Percentiles rank a stretch among this genome's conserved stretches.
phyloP scores from a whole-genome alignment of 2,329 filamentous ascomycete genomes.

The Beauveria sp. region DNA sequence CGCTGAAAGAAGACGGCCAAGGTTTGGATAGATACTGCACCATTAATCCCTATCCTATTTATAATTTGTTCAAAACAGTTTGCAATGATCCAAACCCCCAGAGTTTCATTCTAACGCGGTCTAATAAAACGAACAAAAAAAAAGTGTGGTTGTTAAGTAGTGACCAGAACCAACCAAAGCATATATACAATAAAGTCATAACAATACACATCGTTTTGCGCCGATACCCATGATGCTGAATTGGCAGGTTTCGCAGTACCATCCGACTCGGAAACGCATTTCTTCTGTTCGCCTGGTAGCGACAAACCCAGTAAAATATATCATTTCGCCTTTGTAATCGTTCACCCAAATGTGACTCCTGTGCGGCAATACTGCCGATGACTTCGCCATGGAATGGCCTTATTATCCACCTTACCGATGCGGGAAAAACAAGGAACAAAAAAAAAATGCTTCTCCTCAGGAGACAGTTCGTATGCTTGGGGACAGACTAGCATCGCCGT shows the following conservation, averaged over 20 bases:
- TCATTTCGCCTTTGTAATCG: conserved; percentile 9
- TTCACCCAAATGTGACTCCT: conserved; percentile 4
- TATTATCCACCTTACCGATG: neutral
- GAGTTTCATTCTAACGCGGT: conserved; percentile 6
- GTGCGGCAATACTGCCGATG: neutral
- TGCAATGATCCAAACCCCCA: neutral
- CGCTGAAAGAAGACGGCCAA: neutral
- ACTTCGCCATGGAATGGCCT: neutral
- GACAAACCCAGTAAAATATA: neutral
- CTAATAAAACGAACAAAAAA: neutral
- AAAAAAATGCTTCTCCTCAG: neutral
- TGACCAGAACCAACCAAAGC: neutral
- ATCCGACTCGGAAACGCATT: conserved; percentile 1
- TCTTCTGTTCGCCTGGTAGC: conserved; percentile 2
- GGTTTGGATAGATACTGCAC: neutral
- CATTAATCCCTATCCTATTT: conserved; percentile 7
- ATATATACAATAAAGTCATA: conserved; percentile 8
- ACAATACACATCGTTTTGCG: conserved; percentile 9
- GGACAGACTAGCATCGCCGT: neutral
- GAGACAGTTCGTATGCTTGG: neutral
- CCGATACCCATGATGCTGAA: conserved; percentile 10
- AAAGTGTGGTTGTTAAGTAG: neutral
- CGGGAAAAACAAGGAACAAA: neutral
- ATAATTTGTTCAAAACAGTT: neutral
- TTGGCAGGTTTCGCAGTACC: conserved; percentile 1